Conservation (phyloP, 805 yeast species). For the Lipomyces spencermartinsiae region DNA sequence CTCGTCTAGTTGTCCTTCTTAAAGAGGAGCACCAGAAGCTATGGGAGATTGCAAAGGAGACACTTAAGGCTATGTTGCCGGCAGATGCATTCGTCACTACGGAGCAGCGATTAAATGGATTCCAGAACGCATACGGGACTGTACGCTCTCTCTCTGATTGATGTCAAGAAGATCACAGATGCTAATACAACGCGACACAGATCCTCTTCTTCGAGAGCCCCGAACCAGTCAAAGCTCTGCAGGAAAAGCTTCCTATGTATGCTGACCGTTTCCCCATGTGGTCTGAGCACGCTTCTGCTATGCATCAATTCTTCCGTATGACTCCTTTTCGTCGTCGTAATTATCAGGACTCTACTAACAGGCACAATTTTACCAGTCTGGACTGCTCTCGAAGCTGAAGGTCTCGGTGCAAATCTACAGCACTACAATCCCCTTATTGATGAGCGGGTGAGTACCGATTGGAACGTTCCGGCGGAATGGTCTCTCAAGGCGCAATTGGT, state of each 20-base stretch:
- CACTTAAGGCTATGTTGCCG: slow-evolving; percentile 47
- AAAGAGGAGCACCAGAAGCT: slow-evolving; percentile 54
- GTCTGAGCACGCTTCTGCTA: slow-evolving; percentile 52
- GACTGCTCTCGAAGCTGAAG: slow-evolving; percentile 55
- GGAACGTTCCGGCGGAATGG: slow-evolving; percentile 53
- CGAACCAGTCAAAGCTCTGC: slow-evolving; percentile 49
- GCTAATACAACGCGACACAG: background rate
- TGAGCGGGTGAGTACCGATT: slow-evolving; percentile 48
- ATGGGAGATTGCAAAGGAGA: slow-evolving; percentile 53
- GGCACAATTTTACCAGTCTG: slow-evolving; percentile 52
- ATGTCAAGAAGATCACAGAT: slow-evolving; percentile 17
- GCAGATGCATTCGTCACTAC: slow-evolving; percentile 49
- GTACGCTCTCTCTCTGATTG: slow-evolving; percentile 37
- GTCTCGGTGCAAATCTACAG: slow-evolving; percentile 60
- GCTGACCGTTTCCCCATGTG: slow-evolving; percentile 56
- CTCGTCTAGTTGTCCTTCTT: slow-evolving; percentile 56
- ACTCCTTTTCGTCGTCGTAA: background rate
- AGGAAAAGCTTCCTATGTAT: slow-evolving; percentile 53
- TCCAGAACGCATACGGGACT: slow-evolving; percentile 57
- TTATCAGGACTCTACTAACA: slow-evolving; percentile 43
- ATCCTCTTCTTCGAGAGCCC: slow-evolving; percentile 54
- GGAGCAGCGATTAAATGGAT: slow-evolving; percentile 52
- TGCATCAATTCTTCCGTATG: background rate
- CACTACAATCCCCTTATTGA: slow-evolving; percentile 58
- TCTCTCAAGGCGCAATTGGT: slow-evolving; percentile 57